These are phyloP conservation scores for Fulvia fulva DNA, from an alignment of 2,329 filamentous ascomycete species.

Conservation along the genomic window DNA sequence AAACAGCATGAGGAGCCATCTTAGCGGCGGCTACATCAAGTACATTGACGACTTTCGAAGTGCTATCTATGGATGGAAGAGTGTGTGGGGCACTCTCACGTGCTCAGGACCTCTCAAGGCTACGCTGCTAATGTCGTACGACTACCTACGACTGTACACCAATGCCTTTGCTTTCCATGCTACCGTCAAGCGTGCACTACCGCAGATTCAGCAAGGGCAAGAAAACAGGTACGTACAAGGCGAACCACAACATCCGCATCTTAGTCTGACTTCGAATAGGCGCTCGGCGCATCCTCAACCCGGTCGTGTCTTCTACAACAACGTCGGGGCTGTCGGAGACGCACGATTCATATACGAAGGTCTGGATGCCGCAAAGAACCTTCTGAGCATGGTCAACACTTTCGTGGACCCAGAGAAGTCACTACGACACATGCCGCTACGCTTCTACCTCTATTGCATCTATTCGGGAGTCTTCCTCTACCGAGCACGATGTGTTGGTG, in stretches of 20 bases:
- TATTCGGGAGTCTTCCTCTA: conserved; percentile 49
- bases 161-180: conserved; percentile 75
- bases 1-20: conserved; percentile 65
- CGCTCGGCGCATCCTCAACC: conserved; percentile 19
- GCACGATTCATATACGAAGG: conserved; percentile 50
- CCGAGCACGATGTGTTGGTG: conserved; percentile 45
- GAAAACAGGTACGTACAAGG: conserved; percentile 8
- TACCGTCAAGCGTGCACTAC: conserved; percentile 50
- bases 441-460: conserved; percentile 48
- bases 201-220: conserved; percentile 27
- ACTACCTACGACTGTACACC: conserved; percentile 69
- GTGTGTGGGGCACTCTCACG: conserved; percentile 62
- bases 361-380: conserved; percentile 47
- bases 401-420: conserved; percentile 47
- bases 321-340: conserved; percentile 47
- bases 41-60: conserved; percentile 71
- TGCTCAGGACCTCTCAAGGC: conserved; percentile 65
- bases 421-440: conserved; percentile 46
- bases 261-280: neutral
- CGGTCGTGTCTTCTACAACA: conserved; percentile 44
- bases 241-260: neutral
- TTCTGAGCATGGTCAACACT: conserved; percentile 49
- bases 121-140: conserved; percentile 65
- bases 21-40: conserved; percentile 68
- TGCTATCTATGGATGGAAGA: conserved; percentile 67